Evolutionary conservation across 1,284 basidiomycete species (phyloP).

Genomic region (Xerocomus minutiporus): DNA sequence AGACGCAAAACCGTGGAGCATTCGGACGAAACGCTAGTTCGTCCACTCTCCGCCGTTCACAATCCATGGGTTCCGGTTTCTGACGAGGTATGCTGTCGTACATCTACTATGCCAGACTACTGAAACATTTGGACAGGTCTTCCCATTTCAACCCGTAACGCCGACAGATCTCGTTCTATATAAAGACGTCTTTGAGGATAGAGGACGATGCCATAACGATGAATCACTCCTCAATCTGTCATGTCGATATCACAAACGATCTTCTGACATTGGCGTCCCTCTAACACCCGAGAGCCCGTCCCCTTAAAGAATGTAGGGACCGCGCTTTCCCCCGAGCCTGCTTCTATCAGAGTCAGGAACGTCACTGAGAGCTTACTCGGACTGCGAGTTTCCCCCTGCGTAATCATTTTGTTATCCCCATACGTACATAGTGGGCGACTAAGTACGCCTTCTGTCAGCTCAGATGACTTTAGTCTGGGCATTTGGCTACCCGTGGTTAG

Average conservation of each 20-base stretch:
- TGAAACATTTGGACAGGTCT: conserved; percentile 15
- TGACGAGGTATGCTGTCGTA: conserved; percentile 19
- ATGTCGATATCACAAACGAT: conserved; percentile 8
- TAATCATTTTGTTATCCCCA: conserved; percentile 28
- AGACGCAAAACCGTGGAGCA: conserved; percentile 2
- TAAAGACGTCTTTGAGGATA: conserved; percentile 9
- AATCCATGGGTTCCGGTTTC: conserved; percentile 20
- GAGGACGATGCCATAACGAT: not conserved
- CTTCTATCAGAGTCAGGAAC: not conserved
- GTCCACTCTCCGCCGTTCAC: conserved; percentile 12
- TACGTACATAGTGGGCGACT: conserved; percentile 39
- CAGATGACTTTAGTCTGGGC: conserved; percentile 30
- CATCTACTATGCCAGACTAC: not conserved
- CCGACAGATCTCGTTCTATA: conserved; percentile 20
- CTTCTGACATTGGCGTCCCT: not conserved
- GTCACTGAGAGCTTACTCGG: not conserved
- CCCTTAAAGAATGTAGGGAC: not conserved
- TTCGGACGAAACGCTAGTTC: conserved; percentile 8
- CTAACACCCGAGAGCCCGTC: conserved; percentile 4
- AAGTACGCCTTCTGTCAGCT: conserved; percentile 39
- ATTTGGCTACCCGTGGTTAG: conserved; percentile 23
- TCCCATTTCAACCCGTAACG: conserved; percentile 15
- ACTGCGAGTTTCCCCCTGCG: conserved; percentile 10
- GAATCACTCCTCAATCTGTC: conserved; percentile 8
- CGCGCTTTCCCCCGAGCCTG: not conserved